Percentiles rank a stretch among this genome's conserved stretches.
Evolutionary conservation across 1,284 basidiomycete genomes (phyloP).

Genomic region (Porodaedalea pini): DNA sequence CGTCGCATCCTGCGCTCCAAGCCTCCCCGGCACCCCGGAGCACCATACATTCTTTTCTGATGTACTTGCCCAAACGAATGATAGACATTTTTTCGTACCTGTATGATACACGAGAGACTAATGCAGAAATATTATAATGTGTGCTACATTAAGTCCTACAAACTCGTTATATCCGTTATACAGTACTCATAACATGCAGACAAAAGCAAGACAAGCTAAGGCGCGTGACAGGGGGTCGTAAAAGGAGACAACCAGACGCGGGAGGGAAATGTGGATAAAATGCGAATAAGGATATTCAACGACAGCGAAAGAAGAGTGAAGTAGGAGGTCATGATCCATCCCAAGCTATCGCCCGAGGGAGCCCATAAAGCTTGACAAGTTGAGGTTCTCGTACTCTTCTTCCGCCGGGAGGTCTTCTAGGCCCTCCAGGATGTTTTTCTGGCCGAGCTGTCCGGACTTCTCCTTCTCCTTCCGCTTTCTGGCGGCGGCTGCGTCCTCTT

Average conservation of each 20-base stretch:
- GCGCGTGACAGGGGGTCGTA: neutral
- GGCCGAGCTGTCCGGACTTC: conserved; percentile 47
- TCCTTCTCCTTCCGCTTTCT: conserved; percentile 58
- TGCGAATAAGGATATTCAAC: conserved; percentile 19
- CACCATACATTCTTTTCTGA: conserved; percentile 17
- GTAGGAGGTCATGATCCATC: neutral
- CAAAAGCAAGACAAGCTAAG: neutral
- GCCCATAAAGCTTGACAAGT: conserved; percentile 81
- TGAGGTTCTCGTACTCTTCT: conserved; percentile 85
- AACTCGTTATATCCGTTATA: conserved; percentile 8
- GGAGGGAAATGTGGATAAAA: neutral
- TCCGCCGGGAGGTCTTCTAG: conserved; percentile 87
- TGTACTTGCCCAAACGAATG: neutral
- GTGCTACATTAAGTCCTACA: conserved; percentile 5
- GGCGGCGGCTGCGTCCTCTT: conserved; percentile 61
- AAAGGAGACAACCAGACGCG: neutral
- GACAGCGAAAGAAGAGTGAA: neutral
- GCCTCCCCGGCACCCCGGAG: conserved; percentile 15
- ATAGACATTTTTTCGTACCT: neutral
- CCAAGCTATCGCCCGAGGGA: conserved; percentile 47
- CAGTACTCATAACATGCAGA: neutral
- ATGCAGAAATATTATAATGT: neutral
- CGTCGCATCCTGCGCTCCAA: neutral
- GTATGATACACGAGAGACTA: neutral
- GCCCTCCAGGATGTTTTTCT: conserved; percentile 81